A percentile compares a stretch with the other conserved stretches of the same genome.
Evolutionary conservation across 306 rosid species (phyloP).

Genomic region (Dalbergia oliveri): DNA sequence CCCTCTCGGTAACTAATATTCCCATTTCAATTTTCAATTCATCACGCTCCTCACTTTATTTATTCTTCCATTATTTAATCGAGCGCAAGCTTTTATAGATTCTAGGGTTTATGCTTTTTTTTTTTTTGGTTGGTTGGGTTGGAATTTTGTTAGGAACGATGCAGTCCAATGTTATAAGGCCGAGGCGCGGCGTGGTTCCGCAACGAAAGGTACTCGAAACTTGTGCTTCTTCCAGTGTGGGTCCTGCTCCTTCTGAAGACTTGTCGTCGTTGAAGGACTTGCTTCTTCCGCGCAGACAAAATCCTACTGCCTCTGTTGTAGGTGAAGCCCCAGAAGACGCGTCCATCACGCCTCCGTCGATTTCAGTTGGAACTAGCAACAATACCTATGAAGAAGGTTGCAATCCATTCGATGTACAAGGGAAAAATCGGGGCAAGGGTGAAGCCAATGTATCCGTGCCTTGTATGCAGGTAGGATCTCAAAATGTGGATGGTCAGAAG

Average conservation of each 20-base stretch:
- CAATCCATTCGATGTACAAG: constrained; percentile 45
- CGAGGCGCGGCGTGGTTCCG: constrained; percentile 69
- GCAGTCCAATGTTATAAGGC: constrained; percentile 65
- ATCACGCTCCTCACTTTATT: too few relatives aligned
- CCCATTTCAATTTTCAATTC: background rate
- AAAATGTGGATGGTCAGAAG: constrained; percentile 58
- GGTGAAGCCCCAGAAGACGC: constrained; percentile 48
- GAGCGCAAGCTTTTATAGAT: background rate
- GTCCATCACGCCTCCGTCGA: constrained; percentile 58
- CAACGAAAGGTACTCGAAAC: constrained; percentile 51
- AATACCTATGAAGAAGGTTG: constrained; percentile 60
- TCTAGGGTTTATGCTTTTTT: constrained; percentile 10
- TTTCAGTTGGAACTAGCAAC: constrained; percentile 48
- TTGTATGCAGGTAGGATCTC: constrained; percentile 56
- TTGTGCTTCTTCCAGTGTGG: background rate
- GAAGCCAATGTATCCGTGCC: constrained; percentile 28
- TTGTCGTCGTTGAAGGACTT: constrained; percentile 48
- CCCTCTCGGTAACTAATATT: constrained; percentile 41
- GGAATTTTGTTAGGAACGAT: constrained; percentile 49
- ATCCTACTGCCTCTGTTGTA: background rate
- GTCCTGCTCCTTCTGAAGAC: constrained; percentile 26
- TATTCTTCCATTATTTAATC: background rate
- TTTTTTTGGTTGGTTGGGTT: background rate
- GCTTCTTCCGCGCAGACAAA: constrained; percentile 46
- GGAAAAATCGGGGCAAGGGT: constrained; percentile 39